These are phyloP conservation scores for Saccharomycopsis hybrid DNA, from an alignment of 1,139 yeast species.

Conservation along the genomic window DNA sequence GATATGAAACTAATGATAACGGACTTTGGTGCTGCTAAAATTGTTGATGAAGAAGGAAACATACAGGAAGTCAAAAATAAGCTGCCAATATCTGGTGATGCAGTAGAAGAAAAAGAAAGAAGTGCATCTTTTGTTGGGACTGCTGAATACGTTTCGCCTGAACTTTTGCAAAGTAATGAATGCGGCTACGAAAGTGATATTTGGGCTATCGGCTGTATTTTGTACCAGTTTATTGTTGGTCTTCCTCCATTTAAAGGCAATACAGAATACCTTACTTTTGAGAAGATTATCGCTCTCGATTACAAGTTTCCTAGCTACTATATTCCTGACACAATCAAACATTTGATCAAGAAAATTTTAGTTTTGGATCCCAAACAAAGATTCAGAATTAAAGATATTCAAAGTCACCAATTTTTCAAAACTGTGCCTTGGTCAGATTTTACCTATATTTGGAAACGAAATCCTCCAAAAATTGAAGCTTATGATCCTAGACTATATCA, in stretches of 20 bases:
- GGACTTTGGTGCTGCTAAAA: slow-evolving; percentile 75
- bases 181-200: slow-evolving; percentile 72
- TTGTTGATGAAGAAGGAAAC: slow-evolving; percentile 37
- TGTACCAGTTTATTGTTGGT: slow-evolving; percentile 71
- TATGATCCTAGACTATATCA: slow-evolving; percentile 38
- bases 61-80: slow-evolving; percentile 7
- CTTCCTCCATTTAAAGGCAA: slow-evolving; percentile 76
- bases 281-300: slow-evolving; percentile 56
- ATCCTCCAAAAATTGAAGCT: slow-evolving; percentile 69
- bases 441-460: slow-evolving; percentile 57
- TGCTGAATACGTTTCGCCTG: slow-evolving; percentile 78
- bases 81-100: slow-evolving; percentile 16
- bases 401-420: slow-evolving; percentile 69
- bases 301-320: slow-evolving; percentile 49
- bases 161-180: slow-evolving; percentile 57
- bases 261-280: slow-evolving; percentile 69
- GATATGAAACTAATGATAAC: slow-evolving; percentile 66
- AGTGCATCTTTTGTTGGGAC: slow-evolving; percentile 82
- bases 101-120: slow-evolving; percentile 23
- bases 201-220: slow-evolving; percentile 80
- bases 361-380: slow-evolving; percentile 60
- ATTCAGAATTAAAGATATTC: slow-evolving; percentile 56
- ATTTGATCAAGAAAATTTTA: slow-evolving; percentile 49
- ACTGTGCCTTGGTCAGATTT: slow-evolving; percentile 59
- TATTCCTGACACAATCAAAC: slow-evolving; percentile 40